phyloP scores from a whole-genome alignment of 2,329 filamentous ascomycete species.

The Aureobasidium leucospermi region DNA sequence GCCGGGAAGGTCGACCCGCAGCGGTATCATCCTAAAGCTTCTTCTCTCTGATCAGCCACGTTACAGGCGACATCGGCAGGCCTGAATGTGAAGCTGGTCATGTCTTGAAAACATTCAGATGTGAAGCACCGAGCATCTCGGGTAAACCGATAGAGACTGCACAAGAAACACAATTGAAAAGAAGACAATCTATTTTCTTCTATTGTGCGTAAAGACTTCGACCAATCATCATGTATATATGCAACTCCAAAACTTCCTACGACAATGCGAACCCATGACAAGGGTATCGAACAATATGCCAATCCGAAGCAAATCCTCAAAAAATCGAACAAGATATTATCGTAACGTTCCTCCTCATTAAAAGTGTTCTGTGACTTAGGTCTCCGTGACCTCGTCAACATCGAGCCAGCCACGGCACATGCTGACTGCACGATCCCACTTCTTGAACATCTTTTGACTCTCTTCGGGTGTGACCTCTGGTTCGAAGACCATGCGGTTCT shows the following conservation, averaged over 20 bases:
- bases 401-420: slow-evolving; percentile 24
- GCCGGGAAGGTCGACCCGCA: background rate
- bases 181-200: background rate
- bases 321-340: slow-evolving; percentile 1
- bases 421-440: slow-evolving; percentile 21
- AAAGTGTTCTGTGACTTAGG: background rate
- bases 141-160: background rate
- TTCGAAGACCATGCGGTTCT: slow-evolving; percentile 20
- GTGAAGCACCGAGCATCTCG: background rate
- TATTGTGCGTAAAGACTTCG: background rate
- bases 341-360: slow-evolving; percentile 5
- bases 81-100: background rate
- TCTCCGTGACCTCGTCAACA: slow-evolving; percentile 17
- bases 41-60: background rate
- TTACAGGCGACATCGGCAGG: background rate
- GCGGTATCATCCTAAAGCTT: background rate
- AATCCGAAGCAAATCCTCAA: background rate
- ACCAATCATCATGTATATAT: slow-evolving; percentile 6
- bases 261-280: slow-evolving; percentile 2
- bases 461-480: slow-evolving; percentile 19
- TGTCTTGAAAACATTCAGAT: background rate
- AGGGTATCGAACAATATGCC: slow-evolving; percentile 13
- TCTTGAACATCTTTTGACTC: slow-evolving; percentile 21
- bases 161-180: background rate
- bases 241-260: slow-evolving; percentile 3